phyloP scores from a whole-genome alignment of 2,329 filamentous ascomycete genomes.

The Pestalotiopsis sp. region DNA sequence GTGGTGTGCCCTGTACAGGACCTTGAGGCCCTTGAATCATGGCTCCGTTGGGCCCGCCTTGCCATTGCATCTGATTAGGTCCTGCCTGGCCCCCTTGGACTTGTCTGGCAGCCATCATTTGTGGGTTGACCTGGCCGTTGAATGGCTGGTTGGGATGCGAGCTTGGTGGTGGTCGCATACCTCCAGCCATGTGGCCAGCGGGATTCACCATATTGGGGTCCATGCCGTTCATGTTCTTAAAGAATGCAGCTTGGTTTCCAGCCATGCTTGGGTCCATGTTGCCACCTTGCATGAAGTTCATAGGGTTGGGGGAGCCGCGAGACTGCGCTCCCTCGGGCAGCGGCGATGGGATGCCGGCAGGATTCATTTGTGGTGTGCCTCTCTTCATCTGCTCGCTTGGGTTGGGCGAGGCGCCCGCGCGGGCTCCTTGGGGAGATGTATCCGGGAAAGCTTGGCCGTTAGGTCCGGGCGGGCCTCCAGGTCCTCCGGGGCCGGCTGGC shows the following conservation, averaged over 20 bases:
- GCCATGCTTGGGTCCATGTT: constrained; percentile 64
- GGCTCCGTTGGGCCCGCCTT: constrained; percentile 38
- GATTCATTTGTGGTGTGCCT: constrained; percentile 72
- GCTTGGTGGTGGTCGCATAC: constrained; percentile 66
- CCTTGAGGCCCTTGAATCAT: constrained; percentile 49
- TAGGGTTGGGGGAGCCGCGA: constrained; percentile 64
- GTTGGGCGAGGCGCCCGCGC: constrained; percentile 74
- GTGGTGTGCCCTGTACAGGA: constrained; percentile 68
- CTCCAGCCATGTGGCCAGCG: constrained; percentile 59
- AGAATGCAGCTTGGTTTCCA: constrained; percentile 51
- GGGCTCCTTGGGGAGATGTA: constrained; percentile 69
- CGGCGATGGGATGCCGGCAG: constrained; percentile 69
- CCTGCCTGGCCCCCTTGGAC: constrained; percentile 34
- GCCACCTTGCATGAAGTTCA: constrained; percentile 64
- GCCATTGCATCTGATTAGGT: constrained; percentile 49
- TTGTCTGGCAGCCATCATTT: constrained; percentile 57
- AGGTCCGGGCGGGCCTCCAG: constrained; percentile 49
- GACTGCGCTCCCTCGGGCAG: constrained; percentile 70
- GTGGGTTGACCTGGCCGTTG: constrained; percentile 60
- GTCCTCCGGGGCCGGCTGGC: constrained; percentile 49
- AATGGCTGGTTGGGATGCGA: constrained; percentile 60
- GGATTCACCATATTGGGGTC: constrained; percentile 54
- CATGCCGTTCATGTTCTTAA: constrained; percentile 54
- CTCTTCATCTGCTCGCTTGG: constrained; percentile 80
- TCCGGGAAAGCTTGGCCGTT: constrained; percentile 68